Evolutionary conservation across 2,329 filamentous ascomycete species (phyloP), one percentile per base, ranked within the genome.

Genomic region (Stagonosporopsis cucurbitacearum): DNA sequence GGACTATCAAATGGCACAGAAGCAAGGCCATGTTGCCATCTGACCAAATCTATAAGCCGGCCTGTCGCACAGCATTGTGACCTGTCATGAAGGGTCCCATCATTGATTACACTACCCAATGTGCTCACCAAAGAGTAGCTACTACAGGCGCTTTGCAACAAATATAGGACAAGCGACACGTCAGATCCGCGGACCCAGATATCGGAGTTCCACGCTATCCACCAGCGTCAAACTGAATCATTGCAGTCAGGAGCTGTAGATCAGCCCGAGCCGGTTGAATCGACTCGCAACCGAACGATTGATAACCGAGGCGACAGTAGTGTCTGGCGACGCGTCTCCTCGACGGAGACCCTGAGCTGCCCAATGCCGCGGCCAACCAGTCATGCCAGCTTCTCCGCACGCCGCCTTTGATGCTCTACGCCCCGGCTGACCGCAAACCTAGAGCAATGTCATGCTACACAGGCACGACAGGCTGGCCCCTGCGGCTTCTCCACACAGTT

Each of bases 241-340:
- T n/a, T n/a, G n/a, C n/a, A n/a, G n/a, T n/a, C n/a, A n/a, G n/a
- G n/a, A n/a, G n/a, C n/a, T n/a, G n/a, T n/a, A n/a, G n/a, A n/a
- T n/a, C 40, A 35, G 41, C 32, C n/a, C 20, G 22, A 41, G 7
- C 35, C 15, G 35, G 40, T 17, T 23, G 42, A 56, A 20, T 56
- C 53, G 42, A 30, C 28, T 30, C 6, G 28, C 28, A 12, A 30
- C 28, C 28, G 28, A 30, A 30, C 28, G 9, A 30, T 30, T 12
- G 9, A 9, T 17, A 48, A 44, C 53, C 53, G 53, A 56, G 53
- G 53, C 40, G 17, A 15, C n/a, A 30, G 35, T 26, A 23, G 28
- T 28, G 32, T 8, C 22, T 33, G 30, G 33, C 39, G 43, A 39
- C 40, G 45, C 44, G 19, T 48, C 23, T 40, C 39, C 39, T 43